phyloP scores from a whole-genome alignment of 169 alveolate genomes.

The Plasmodium coatneyi region DNA sequence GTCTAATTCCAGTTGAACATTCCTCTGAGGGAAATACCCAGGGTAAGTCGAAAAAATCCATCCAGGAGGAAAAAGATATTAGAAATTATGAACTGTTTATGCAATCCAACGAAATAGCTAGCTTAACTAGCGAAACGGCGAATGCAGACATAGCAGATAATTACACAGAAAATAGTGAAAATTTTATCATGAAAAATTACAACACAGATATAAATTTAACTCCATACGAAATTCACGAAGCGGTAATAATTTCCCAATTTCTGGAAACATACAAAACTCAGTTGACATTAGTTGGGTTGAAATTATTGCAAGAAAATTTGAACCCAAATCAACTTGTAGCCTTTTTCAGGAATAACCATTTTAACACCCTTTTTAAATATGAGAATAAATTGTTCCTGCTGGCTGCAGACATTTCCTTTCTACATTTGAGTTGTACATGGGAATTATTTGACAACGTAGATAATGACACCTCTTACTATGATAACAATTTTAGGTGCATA shows the following conservation, averaged over 20 bases:
- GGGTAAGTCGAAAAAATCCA: not conserved
- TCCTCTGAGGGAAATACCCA: conserved; percentile 9
- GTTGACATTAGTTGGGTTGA: conserved; percentile 69
- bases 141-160: conserved; percentile 33
- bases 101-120: conserved; percentile 14
- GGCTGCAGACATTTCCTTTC: conserved; percentile 65
- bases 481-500: conserved; percentile 53
- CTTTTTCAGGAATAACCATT: conserved; percentile 72
- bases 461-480: conserved; percentile 71
- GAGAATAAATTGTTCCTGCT: conserved; percentile 59
- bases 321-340: conserved; percentile 73
- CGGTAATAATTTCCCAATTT: conserved; percentile 61
- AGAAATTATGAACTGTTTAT: conserved; percentile 14
- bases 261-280: conserved; percentile 73
- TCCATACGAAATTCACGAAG: conserved; percentile 74
- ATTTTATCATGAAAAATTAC: conserved; percentile 67
- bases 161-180: conserved; percentile 53
- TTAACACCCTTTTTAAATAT: conserved; percentile 74
- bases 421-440: conserved; percentile 76
- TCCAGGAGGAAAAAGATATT: not conserved
- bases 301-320: conserved; percentile 43
- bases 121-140: not conserved
- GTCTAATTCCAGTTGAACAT: not conserved
- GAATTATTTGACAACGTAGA: conserved; percentile 74
- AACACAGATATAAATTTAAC: conserved; percentile 68